These are phyloP conservation scores for Danielia reshetovae DNA, from an alignment of 805 yeast genomes.

Conservation along the genomic window DNA sequence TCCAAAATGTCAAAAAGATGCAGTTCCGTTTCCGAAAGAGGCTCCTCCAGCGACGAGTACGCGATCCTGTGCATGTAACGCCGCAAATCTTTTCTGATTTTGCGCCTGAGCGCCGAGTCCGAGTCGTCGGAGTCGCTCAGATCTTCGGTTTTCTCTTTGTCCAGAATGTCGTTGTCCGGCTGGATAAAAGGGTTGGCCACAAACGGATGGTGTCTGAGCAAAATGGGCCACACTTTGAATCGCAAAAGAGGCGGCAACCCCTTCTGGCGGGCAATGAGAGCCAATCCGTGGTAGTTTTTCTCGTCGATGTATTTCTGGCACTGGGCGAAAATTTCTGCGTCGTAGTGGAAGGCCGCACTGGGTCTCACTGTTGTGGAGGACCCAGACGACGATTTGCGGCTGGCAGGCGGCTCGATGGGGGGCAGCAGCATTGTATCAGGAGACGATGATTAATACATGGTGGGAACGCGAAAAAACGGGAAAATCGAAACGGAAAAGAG, in stretches of 20 bases:
- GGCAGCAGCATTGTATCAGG: neutral
- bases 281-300: constrained; percentile 70
- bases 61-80: constrained; percentile 54
- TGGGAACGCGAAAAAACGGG: neutral
- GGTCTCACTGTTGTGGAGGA: constrained; percentile 1
- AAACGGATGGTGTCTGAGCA: constrained; percentile 80
- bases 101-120: constrained; percentile 23
- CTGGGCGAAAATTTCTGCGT: constrained; percentile 46
- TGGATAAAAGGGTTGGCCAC: constrained; percentile 71
- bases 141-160: constrained; percentile 13
- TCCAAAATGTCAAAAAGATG: constrained; percentile 56
- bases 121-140: constrained; percentile 10
- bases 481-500: neutral
- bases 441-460: constrained; percentile 1
- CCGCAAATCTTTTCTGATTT: constrained; percentile 53
- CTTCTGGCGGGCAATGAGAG: constrained; percentile 72
- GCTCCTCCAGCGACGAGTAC: constrained; percentile 21
- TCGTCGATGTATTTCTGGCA: constrained; percentile 53
- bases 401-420: constrained; percentile 1
- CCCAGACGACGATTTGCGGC: constrained; percentile 2
- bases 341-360: constrained; percentile 29
- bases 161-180: constrained; percentile 45
- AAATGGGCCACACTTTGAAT: constrained; percentile 77
- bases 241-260: constrained; percentile 85
- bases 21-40: constrained; percentile 42